phyloP scores from a whole-genome alignment of 352 stramenopile species.

The Phytophthora boehmeriae region DNA sequence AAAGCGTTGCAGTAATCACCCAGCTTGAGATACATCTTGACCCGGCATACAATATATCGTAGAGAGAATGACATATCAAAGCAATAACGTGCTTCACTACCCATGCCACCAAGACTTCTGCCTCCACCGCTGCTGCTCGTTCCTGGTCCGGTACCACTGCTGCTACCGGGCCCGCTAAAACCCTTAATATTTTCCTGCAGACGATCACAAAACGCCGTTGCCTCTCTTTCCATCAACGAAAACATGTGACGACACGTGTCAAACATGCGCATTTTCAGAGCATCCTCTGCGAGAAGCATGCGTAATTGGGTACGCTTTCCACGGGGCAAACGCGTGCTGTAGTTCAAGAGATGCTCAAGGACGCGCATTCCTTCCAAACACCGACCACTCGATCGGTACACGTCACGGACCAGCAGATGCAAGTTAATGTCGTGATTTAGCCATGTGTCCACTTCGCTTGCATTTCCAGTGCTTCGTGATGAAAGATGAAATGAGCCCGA shows the following conservation, averaged over 20 bases:
- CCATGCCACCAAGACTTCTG: slow-evolving; percentile 70
- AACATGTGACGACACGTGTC: slow-evolving; percentile 82
- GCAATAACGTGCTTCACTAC: slow-evolving; percentile 75
- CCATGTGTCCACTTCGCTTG: slow-evolving; percentile 78
- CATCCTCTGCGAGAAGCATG: slow-evolving; percentile 83
- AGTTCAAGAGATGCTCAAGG: slow-evolving; percentile 78
- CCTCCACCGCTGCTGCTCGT: slow-evolving; percentile 56
- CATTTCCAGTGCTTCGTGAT: slow-evolving; percentile 56
- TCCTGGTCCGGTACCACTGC: slow-evolving; percentile 48
- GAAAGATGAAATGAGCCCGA: slow-evolving; percentile 63
- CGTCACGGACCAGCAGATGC: slow-evolving; percentile 78
- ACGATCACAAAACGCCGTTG: slow-evolving; percentile 73
- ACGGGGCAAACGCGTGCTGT: slow-evolving; percentile 69
- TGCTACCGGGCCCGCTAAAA: slow-evolving; percentile 50
- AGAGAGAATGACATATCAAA: slow-evolving; percentile 85
- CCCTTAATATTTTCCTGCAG: slow-evolving; percentile 74
- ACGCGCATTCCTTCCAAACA: slow-evolving; percentile 81
- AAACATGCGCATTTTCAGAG: slow-evolving; percentile 73
- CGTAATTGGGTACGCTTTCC: slow-evolving; percentile 81
- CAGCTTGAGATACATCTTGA: slow-evolving; percentile 66
- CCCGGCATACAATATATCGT: slow-evolving; percentile 70
- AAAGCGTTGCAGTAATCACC: slow-evolving; percentile 62
- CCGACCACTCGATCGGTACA: slow-evolving; percentile 82
- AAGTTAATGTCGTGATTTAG: slow-evolving; percentile 85
- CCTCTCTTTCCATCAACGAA: slow-evolving; percentile 72